Conservation (phyloP, 192 early-diverging fungal species). For the Spinellus fusiger region DNA sequence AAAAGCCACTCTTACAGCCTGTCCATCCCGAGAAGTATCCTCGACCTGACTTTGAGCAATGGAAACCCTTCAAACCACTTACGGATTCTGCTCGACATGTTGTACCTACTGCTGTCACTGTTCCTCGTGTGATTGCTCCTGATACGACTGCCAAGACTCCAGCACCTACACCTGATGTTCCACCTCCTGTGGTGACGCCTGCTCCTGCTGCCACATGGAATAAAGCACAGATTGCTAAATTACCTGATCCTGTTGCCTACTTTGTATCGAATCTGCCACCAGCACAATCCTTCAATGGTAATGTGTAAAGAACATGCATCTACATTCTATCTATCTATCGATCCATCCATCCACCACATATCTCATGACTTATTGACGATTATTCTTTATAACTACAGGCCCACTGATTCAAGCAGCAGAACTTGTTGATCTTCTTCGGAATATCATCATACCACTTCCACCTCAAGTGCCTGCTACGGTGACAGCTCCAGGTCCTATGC, state of each 20-base stretch:
- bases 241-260: constrained; percentile 41
- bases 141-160: not conserved
- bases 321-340: not conserved
- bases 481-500: not conserved
- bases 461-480: not conserved
- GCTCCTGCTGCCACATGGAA: constrained; percentile 1
- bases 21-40: constrained; percentile 65
- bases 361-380: not conserved
- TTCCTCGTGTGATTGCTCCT: not conserved
- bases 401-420: constrained; percentile 34
- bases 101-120: not conserved
- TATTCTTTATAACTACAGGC: not conserved
- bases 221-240: constrained; percentile 16
- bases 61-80: constrained; percentile 55
- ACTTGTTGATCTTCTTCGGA: constrained; percentile 38
- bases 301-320: not conserved
- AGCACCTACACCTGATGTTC: constrained; percentile 14
- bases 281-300: constrained; percentile 35
- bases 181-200: constrained; percentile 3
- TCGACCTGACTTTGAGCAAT: constrained; percentile 67
- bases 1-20: constrained; percentile 40
- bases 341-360: not conserved
- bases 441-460: constrained; percentile 36
- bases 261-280: constrained; percentile 43
- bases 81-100: constrained; percentile 17